These are phyloP conservation scores for Boletus barrowsii DNA, from an alignment of 768 basidiomycete genomes.

Conservation along the genomic window DNA sequence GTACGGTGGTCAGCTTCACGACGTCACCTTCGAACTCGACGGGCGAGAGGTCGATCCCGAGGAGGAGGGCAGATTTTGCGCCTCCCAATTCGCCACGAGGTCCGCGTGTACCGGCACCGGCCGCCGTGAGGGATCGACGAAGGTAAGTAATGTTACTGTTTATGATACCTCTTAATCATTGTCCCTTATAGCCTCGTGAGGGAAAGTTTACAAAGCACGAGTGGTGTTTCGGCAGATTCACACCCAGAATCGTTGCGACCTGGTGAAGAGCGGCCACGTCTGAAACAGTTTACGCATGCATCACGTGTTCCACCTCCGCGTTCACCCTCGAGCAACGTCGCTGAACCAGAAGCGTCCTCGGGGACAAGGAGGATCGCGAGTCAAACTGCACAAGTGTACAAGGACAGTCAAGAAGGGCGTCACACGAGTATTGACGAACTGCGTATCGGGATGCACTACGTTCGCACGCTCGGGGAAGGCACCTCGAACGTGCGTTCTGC, in stretches of 20 bases:
- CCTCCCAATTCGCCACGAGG: slow-evolving; percentile 51
- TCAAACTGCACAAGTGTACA: slow-evolving; percentile 62
- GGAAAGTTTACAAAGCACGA: slow-evolving; percentile 50
- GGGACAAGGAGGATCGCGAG: slow-evolving; percentile 49
- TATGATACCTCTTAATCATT: slow-evolving; percentile 6
- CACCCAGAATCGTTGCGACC: slow-evolving; percentile 31
- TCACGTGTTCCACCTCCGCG: slow-evolving; percentile 63
- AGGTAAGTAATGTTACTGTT: slow-evolving; percentile 14
- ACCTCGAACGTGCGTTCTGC: slow-evolving; percentile 28
- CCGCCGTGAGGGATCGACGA: slow-evolving; percentile 20
- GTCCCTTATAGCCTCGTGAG: slow-evolving; percentile 42
- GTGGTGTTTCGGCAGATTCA: slow-evolving; percentile 36
- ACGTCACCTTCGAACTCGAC: slow-evolving; percentile 67
- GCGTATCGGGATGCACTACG: slow-evolving; percentile 65
- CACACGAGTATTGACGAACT: slow-evolving; percentile 59
- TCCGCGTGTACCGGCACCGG: slow-evolving; percentile 22
- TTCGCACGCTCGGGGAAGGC: slow-evolving; percentile 65
- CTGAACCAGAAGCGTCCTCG: slow-evolving; percentile 20
- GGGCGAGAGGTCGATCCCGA: slow-evolving; percentile 61
- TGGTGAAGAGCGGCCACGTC: slow-evolving; percentile 46
- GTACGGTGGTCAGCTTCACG: slow-evolving; percentile 44
- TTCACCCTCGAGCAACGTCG: slow-evolving; percentile 32
- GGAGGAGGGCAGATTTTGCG: slow-evolving; percentile 65
- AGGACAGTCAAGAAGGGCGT: slow-evolving; percentile 33
- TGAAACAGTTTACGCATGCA: slow-evolving; percentile 71